Conservation (phyloP, 2,329 filamentous ascomycete species). For the Alternaria rosae region DNA sequence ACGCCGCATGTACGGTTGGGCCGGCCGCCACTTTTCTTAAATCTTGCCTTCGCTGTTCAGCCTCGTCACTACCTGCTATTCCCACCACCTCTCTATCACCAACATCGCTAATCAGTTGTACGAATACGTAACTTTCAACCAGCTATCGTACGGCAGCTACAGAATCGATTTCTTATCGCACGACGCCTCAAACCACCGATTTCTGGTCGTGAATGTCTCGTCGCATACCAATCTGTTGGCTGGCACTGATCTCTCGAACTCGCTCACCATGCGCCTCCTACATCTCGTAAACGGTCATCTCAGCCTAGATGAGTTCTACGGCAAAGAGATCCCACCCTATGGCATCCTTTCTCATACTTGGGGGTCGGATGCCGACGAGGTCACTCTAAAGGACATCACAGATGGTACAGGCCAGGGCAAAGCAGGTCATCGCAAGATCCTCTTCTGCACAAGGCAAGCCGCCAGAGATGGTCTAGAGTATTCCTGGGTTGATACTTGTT, state of each 20-base stretch:
- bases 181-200: background rate
- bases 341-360: background rate
- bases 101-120: background rate
- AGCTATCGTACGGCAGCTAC: background rate
- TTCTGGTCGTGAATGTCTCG: background rate
- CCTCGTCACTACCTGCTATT: background rate
- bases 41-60: too few relatives aligned
- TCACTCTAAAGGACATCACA: background rate
- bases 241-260: background rate
- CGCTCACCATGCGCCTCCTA: background rate
- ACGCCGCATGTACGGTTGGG: background rate
- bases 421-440: accelerated
- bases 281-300: background rate
- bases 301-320: background rate
- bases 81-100: background rate
- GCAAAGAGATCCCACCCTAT: background rate
- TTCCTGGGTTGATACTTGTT: background rate
- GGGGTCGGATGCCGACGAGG: background rate
- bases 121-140: background rate
- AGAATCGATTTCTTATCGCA: accelerated
- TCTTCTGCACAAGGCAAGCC: background rate
- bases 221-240: background rate
- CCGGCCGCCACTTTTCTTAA: too few relatives aligned
- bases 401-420: background rate
- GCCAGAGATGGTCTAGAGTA: background rate